Percentiles rank a stretch among this genome's conserved stretches.
Evolutionary conservation across 306 rosid genomes (phyloP).

Genomic region (Boehmeria nivea): DNA sequence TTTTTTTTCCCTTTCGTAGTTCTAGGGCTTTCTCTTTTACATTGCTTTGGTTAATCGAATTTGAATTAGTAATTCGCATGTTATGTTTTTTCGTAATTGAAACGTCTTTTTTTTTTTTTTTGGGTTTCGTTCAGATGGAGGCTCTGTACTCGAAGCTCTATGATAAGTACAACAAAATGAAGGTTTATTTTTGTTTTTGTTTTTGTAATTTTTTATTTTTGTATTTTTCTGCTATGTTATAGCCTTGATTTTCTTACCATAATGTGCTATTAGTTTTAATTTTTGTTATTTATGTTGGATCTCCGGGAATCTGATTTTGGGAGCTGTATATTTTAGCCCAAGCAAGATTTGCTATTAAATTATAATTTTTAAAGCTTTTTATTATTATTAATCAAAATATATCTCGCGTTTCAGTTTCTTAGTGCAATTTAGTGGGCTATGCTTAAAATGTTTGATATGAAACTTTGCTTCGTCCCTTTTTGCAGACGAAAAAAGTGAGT

Average conservation of each 20-base stretch:
- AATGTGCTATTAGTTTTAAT: no score
- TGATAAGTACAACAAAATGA: conserved; percentile 59
- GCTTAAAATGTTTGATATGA: no score
- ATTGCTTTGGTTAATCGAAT: not conserved
- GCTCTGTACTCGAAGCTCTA: conserved; percentile 75
- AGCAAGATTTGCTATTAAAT: no score
- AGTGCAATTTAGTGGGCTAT: no score
- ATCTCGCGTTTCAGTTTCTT: no score
- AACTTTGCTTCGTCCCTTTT: not conserved
- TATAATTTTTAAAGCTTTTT: not conserved
- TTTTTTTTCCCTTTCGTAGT: no score
- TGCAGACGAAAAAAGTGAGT: conserved; percentile 50
- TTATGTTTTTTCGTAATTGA: no score
- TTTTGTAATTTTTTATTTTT: not conserved
- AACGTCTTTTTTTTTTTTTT: not conserved
- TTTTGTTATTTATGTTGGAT: no score
- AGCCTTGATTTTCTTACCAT: no score
- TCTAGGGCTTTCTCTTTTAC: conserved; percentile 7
- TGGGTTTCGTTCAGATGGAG: conserved; percentile 42
- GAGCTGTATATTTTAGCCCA: no score
- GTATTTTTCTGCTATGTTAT: not conserved
- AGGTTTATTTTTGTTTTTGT: conserved; percentile 39
- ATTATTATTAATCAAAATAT: not conserved
- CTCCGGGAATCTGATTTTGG: no score
- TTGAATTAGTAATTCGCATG: not conserved